phyloP scores from a whole-genome alignment of 176 grass and related monocot genomes.

The Saccharum spontaneum region DNA sequence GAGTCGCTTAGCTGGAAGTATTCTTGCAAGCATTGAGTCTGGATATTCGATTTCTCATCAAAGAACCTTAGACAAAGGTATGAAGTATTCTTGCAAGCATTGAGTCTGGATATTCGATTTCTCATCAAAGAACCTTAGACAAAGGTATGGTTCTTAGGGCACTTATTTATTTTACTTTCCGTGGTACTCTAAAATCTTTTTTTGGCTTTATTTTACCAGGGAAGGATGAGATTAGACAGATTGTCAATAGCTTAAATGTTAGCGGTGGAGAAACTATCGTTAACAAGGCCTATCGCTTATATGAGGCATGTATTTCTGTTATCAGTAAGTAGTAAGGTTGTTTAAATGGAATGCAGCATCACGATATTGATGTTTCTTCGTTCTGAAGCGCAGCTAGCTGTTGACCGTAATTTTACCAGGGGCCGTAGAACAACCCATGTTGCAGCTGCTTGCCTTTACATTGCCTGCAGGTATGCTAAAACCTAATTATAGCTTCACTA shows the following conservation, averaged over 20 bases:
- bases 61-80: slow-evolving; percentile 74
- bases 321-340: slow-evolving; percentile 10
- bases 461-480: slow-evolving; percentile 70
- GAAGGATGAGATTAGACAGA: slow-evolving; percentile 63
- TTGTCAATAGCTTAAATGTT: slow-evolving; percentile 58
- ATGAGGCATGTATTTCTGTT: slow-evolving; percentile 48
- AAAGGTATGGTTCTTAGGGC: slow-evolving; percentile 44
- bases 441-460: slow-evolving; percentile 89
- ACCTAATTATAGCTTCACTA: slow-evolving; percentile 2
- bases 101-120: slow-evolving; percentile 58
- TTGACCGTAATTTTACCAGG: slow-evolving; percentile 81
- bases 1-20: slow-evolving; percentile 45
- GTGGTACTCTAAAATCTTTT: background rate
- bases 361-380: slow-evolving; percentile 32
- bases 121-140: slow-evolving; percentile 73
- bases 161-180: slow-evolving; percentile 5
- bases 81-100: slow-evolving; percentile 50
- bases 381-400: slow-evolving; percentile 69
- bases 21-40: slow-evolving; percentile 51
- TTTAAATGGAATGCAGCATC: slow-evolving; percentile 8
- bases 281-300: slow-evolving; percentile 60
- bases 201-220: slow-evolving; percentile 50
- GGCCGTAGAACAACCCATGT: slow-evolving; percentile 70
- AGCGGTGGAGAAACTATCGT: slow-evolving; percentile 71
- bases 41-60: slow-evolving; percentile 71